Percentiles rank a stretch among this genome's conserved stretches.
These are phyloP conservation scores for Polyporus tsugae DNA, from an alignment of 1,284 basidiomycete species.

Conservation along the genomic window DNA sequence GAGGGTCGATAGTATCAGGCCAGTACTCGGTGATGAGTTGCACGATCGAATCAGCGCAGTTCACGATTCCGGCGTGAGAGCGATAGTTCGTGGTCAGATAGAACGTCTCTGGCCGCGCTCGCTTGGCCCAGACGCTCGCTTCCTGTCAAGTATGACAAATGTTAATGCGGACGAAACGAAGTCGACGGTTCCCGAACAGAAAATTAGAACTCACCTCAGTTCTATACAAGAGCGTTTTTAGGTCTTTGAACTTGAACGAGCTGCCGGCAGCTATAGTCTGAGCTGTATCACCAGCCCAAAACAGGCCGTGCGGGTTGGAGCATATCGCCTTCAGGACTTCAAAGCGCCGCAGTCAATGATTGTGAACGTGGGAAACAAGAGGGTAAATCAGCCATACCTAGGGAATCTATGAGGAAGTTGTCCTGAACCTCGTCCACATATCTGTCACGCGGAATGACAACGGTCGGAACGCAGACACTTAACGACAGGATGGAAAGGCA, in stretches of 20 bases:
- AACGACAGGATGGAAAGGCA: neutral
- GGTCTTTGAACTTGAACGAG: conserved; percentile 74
- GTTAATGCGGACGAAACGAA: no score
- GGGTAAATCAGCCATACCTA: neutral
- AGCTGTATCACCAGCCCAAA: conserved; percentile 84
- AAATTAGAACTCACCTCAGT: no score
- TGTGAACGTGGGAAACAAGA: neutral
- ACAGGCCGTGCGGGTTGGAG: conserved; percentile 72
- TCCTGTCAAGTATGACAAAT: no score
- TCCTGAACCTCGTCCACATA: conserved; percentile 82
- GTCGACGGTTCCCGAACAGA: no score
- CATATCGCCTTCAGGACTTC: conserved; percentile 17
- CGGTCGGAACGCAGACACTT: neutral
- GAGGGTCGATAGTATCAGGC: conserved; percentile 69
- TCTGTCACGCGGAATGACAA: conserved; percentile 42
- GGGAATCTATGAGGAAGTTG: conserved; percentile 70
- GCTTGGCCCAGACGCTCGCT: neutral
- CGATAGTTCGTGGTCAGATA: conserved; percentile 73
- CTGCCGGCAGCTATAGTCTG: conserved; percentile 81
- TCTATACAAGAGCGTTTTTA: conserved; percentile 48
- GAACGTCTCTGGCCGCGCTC: conserved; percentile 54
- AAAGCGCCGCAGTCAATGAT: no score
- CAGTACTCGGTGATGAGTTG: conserved; percentile 68
- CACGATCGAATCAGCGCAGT: conserved; percentile 69
- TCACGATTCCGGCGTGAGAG: conserved; percentile 72